A percentile compares a stretch with the other conserved stretches of the same genome.
phyloP scores from a whole-genome alignment of 2,329 filamentous ascomycete species.

The Trichoderma atroviride region DNA sequence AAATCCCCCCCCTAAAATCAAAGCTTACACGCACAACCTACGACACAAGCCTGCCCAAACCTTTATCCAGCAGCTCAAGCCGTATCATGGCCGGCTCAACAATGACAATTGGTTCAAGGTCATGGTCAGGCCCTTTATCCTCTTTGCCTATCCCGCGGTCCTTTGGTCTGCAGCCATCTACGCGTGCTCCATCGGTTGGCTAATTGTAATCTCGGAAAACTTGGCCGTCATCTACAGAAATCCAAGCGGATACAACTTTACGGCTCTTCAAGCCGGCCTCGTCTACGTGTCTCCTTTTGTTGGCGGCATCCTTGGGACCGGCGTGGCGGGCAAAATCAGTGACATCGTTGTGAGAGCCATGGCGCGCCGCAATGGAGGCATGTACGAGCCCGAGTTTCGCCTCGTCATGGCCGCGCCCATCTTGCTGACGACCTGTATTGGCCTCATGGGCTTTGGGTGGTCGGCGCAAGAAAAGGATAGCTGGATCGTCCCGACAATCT shows the following conservation, averaged over 20 bases:
- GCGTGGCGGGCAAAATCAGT: slow-evolving; percentile 83
- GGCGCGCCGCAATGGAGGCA: slow-evolving; percentile 82
- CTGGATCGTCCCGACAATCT: slow-evolving; percentile 91
- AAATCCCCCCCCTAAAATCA: slow-evolving; percentile 40
- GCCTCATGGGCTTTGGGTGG: slow-evolving; percentile 97
- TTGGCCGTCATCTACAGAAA: slow-evolving; percentile 79
- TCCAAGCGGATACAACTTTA: slow-evolving; percentile 74
- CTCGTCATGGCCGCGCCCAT: slow-evolving; percentile 86
- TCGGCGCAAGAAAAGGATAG: slow-evolving; percentile 71
- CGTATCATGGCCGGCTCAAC: slow-evolving; percentile 77
- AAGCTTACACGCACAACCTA: slow-evolving; percentile 71
- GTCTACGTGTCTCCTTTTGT: slow-evolving; percentile 90
- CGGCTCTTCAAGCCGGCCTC: slow-evolving; percentile 76
- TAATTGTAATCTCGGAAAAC: slow-evolving; percentile 91
- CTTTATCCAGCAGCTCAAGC: slow-evolving; percentile 72
- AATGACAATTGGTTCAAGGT: slow-evolving; percentile 80
- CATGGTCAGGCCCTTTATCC: slow-evolving; percentile 76
- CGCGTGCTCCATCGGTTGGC: slow-evolving; percentile 86
- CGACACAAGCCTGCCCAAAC: slow-evolving; percentile 68
- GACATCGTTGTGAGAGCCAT: slow-evolving; percentile 83
- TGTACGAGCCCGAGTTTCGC: slow-evolving; percentile 94
- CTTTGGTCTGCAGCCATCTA: slow-evolving; percentile 88
- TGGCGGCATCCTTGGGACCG: slow-evolving; percentile 86
- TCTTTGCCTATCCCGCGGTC: slow-evolving; percentile 85
- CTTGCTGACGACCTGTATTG: slow-evolving; percentile 74